Conservation (phyloP, 2,329 filamentous ascomycete species). For the Cercospora sesami region DNA sequence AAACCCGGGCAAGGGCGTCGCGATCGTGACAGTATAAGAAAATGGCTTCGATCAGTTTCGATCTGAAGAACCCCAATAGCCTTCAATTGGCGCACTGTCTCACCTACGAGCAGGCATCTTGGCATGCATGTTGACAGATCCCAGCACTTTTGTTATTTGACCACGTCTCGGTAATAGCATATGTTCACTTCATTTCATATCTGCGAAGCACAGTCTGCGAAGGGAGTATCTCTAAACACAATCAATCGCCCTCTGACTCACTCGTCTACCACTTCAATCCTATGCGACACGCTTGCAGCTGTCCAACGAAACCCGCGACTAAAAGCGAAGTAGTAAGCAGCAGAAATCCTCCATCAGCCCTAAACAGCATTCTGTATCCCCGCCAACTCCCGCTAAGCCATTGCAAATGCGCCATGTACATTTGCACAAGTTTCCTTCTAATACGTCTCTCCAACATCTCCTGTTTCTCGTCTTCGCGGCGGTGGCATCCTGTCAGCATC, state of each 20-base stretch:
- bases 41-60: not conserved
- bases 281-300: not conserved
- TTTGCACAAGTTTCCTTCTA: slow-evolving; percentile 21
- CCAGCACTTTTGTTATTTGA: not conserved
- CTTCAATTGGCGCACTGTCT: not conserved
- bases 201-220: slow-evolving; percentile 12
- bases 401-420: slow-evolving; percentile 1
- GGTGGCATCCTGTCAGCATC: slow-evolving; percentile 47
- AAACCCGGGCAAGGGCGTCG: not conserved
- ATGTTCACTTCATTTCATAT: not conserved
- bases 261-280: not conserved
- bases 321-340: slow-evolving; percentile 4
- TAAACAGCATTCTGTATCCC: not conserved
- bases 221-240: slow-evolving; percentile 18
- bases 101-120: not conserved
- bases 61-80: not conserved
- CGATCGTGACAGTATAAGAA: slow-evolving; percentile 5
- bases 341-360: not conserved
- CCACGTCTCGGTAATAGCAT: not conserved
- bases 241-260: not conserved
- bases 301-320: not conserved
- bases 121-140: not conserved
- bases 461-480: slow-evolving; percentile 44
- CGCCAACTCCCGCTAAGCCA: slow-evolving; percentile 11
- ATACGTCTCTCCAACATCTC: slow-evolving; percentile 41